Percentiles rank a stretch among this genome's conserved stretches.
phyloP scores from a whole-genome alignment of 2,329 filamentous ascomycete genomes.

The Lachnellula hyalina region DNA sequence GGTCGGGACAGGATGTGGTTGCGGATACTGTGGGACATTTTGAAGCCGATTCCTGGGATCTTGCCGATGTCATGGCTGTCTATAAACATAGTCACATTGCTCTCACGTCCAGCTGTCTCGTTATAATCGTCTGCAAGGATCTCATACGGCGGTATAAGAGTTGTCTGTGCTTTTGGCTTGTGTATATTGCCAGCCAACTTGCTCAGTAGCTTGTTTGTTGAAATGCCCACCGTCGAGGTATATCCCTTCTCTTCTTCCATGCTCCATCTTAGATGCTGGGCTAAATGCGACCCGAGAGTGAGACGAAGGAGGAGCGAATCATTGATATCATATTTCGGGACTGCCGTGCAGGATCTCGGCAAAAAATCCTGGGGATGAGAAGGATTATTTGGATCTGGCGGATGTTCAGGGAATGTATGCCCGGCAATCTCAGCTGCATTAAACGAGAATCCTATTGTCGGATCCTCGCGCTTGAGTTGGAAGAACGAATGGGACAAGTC shows the following conservation, averaged over 20 bases:
- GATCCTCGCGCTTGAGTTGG: slow-evolving; percentile 65
- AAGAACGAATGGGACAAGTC: slow-evolving; percentile 71
- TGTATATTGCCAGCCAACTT: slow-evolving; percentile 81
- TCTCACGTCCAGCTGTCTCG: slow-evolving; percentile 24
- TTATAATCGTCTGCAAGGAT: slow-evolving; percentile 24
- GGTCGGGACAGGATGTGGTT: slow-evolving; percentile 47
- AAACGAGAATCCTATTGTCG: slow-evolving; percentile 74
- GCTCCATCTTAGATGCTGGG: slow-evolving; percentile 63
- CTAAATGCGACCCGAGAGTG: slow-evolving; percentile 75
- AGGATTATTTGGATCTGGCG: slow-evolving; percentile 26
- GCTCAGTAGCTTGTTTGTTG: slow-evolving; percentile 78
- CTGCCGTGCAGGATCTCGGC: slow-evolving; percentile 34
- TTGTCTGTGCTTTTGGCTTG: slow-evolving; percentile 86
- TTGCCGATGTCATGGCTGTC: slow-evolving; percentile 71
- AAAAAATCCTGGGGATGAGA: slow-evolving; percentile 15
- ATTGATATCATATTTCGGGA: slow-evolving; percentile 8
- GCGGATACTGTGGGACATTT: slow-evolving; percentile 64
- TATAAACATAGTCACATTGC: slow-evolving; percentile 63
- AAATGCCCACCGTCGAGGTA: slow-evolving; percentile 81
- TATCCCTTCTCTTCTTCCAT: slow-evolving; percentile 76
- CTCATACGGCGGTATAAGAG: slow-evolving; percentile 61
- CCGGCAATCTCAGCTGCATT: slow-evolving; percentile 67
- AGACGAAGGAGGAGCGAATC: slow-evolving; percentile 44
- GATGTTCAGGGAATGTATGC: slow-evolving; percentile 30
- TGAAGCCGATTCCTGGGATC: slow-evolving; percentile 81